Evolutionary conservation across 148 eudicot species (phyloP).

Genomic region (Rhododendron simsii): DNA sequence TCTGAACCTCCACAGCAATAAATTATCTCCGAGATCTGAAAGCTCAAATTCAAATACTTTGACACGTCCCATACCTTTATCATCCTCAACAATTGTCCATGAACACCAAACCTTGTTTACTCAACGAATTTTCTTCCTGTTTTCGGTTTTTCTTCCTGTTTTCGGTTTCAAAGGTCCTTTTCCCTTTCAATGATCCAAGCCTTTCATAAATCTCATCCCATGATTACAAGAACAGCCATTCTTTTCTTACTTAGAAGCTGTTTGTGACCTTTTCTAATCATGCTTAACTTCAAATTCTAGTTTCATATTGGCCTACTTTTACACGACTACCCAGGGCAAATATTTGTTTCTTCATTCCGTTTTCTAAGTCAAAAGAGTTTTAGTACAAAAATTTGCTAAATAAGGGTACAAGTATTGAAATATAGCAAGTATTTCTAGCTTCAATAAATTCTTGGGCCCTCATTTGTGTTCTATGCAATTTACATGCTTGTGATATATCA

Average conservation of each 20-base stretch:
- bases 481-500: not conserved
- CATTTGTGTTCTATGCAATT: not conserved
- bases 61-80: not conserved
- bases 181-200: not conserved
- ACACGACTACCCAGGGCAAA: not conserved
- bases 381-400: not conserved
- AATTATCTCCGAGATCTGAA: not conserved
- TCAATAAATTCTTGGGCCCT: not conserved
- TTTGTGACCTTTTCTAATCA: not conserved
- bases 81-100: not conserved
- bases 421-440: not conserved
- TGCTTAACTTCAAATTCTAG: not conserved
- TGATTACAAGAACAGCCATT: not conserved
- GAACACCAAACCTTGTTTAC: not conserved
- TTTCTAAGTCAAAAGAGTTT: not conserved
- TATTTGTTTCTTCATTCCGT: not conserved
- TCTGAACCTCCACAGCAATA: not conserved
- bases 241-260: not conserved
- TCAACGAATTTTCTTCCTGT: not conserved
- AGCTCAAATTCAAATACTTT: not conserved
- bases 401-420: not conserved
- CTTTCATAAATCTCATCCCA: not conserved
- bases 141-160: not conserved
- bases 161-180: not conserved
- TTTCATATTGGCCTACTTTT: not conserved